Percentiles rank a stretch among this genome's conserved stretches.
Conservation (phyloP, 768 basidiomycete genomes). For the Hydnomerulius pinastri region DNA sequence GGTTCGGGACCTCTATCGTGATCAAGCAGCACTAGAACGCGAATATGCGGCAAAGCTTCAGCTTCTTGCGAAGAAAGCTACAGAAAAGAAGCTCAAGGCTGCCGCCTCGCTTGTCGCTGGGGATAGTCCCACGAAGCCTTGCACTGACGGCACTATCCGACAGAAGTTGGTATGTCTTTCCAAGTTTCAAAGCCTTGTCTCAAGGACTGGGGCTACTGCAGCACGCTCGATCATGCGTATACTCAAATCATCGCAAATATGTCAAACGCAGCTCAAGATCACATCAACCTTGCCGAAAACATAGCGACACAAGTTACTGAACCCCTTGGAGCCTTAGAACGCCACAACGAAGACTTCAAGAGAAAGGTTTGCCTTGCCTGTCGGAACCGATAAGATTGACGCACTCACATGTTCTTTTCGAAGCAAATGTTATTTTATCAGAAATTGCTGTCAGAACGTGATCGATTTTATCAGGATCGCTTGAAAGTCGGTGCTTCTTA, state of each 20-base stretch:
- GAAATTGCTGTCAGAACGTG: constrained; percentile 69
- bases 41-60: constrained; percentile 79
- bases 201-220: constrained; percentile 31
- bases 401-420: constrained; percentile 12
- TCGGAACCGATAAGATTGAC: background rate
- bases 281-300: constrained; percentile 63
- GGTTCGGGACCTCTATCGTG: constrained; percentile 74
- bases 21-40: constrained; percentile 67
- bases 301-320: constrained; percentile 63
- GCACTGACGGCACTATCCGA: constrained; percentile 50
- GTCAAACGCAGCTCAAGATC: constrained; percentile 64
- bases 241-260: constrained; percentile 65
- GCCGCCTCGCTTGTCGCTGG: constrained; percentile 61
- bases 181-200: constrained; percentile 7
- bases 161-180: constrained; percentile 48
- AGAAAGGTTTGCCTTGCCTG: constrained; percentile 52
- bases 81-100: constrained; percentile 69
- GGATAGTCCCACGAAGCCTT: constrained; percentile 64
- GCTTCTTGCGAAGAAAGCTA: constrained; percentile 61
- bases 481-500: constrained; percentile 53
- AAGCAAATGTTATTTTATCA: constrained; percentile 74
- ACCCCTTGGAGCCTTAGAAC: constrained; percentile 59
- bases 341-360: constrained; percentile 63
- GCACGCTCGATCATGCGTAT: constrained; percentile 75
- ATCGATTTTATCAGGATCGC: constrained; percentile 66